Percentiles rank a stretch among this genome's conserved stretches.
phyloP scores from a whole-genome alignment of 371 early-diverging fungal species.

The Rhizopus delemar region DNA sequence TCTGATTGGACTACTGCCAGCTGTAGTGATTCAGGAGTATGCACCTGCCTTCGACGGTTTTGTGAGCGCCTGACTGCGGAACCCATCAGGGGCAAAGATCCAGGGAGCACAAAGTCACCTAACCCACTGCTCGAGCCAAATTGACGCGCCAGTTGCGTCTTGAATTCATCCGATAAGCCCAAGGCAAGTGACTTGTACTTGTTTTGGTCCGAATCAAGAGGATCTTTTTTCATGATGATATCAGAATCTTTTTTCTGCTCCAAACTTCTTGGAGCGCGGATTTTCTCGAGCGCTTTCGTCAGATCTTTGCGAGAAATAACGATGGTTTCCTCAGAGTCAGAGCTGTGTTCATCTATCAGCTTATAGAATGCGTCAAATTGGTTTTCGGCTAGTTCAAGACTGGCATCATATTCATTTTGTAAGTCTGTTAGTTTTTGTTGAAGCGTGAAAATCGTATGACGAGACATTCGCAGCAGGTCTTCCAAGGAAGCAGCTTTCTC shows the following conservation, averaged over 20 bases:
- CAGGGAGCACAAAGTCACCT: slow-evolving; percentile 47
- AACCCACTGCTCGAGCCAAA: slow-evolving; percentile 47
- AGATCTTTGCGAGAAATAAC: slow-evolving; percentile 37
- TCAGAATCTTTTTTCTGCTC: slow-evolving; percentile 27
- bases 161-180: slow-evolving; percentile 47
- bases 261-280: slow-evolving; percentile 42
- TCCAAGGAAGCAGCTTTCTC: slow-evolving; percentile 77
- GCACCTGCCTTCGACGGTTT: slow-evolving; percentile 33
- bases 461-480: slow-evolving; percentile 76
- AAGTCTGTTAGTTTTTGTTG: slow-evolving; percentile 72
- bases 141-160: slow-evolving; percentile 46
- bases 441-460: slow-evolving; percentile 77
- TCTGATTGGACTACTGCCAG: not conserved
- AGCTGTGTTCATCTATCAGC: slow-evolving; percentile 60
- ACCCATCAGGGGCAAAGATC: slow-evolving; percentile 47
- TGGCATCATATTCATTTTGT: slow-evolving; percentile 65
- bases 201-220: slow-evolving; percentile 23
- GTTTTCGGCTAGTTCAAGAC: slow-evolving; percentile 66
- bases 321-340: slow-evolving; percentile 40
- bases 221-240: not conserved
- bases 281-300: slow-evolving; percentile 34
- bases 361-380: slow-evolving; percentile 72
- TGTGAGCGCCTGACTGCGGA: slow-evolving; percentile 42
- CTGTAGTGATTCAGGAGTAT: not conserved
- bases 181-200: slow-evolving; percentile 44